Conservation (phyloP, 208 protist species). For the Wallacemonas sp. region DNA sequence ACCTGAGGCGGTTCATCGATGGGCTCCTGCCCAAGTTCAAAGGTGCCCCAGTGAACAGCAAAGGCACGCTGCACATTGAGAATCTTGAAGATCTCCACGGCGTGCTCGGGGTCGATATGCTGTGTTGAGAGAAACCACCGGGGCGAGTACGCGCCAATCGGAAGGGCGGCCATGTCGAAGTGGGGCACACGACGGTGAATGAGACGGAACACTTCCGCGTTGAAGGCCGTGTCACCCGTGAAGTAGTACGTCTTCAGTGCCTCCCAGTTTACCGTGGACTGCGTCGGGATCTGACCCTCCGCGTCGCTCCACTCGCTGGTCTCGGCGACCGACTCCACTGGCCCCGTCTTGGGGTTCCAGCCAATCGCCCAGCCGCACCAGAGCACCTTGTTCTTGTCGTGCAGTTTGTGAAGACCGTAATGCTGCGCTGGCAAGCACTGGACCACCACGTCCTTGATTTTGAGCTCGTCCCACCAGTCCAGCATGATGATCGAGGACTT, state of each 20-base stretch:
- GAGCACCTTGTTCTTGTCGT: slow-evolving; percentile 57
- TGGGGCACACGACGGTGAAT: slow-evolving; percentile 47
- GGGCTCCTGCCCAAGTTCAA: slow-evolving; percentile 73
- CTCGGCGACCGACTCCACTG: slow-evolving; percentile 18
- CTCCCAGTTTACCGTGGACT: slow-evolving; percentile 28
- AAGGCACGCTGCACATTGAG: slow-evolving; percentile 42
- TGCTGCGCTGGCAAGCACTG: slow-evolving; percentile 67
- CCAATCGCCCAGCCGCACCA: slow-evolving; percentile 77
- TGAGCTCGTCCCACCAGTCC: slow-evolving; percentile 58
- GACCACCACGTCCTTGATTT: slow-evolving; percentile 43
- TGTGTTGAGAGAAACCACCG: slow-evolving; percentile 58
- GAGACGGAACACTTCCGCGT: slow-evolving; percentile 41
- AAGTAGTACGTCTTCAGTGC: slow-evolving; percentile 59
- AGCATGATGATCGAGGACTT: slow-evolving; percentile 32
- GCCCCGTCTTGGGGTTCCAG: slow-evolving; percentile 23
- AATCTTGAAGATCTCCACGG: slow-evolving; percentile 75
- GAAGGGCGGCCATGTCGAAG: slow-evolving; percentile 72
- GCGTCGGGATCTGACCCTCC: neutral
- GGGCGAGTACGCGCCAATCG: slow-evolving; percentile 86
- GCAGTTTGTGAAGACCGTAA: slow-evolving; percentile 40
- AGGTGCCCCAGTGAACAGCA: slow-evolving; percentile 89
- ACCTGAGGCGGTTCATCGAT: slow-evolving; percentile 69
- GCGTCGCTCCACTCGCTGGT: slow-evolving; percentile 31
- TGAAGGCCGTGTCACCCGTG: slow-evolving; percentile 59
- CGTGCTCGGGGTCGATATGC: slow-evolving; percentile 74